Conservation (phyloP, 2,329 filamentous ascomycete genomes). For the Fusarium xylarioides region DNA sequence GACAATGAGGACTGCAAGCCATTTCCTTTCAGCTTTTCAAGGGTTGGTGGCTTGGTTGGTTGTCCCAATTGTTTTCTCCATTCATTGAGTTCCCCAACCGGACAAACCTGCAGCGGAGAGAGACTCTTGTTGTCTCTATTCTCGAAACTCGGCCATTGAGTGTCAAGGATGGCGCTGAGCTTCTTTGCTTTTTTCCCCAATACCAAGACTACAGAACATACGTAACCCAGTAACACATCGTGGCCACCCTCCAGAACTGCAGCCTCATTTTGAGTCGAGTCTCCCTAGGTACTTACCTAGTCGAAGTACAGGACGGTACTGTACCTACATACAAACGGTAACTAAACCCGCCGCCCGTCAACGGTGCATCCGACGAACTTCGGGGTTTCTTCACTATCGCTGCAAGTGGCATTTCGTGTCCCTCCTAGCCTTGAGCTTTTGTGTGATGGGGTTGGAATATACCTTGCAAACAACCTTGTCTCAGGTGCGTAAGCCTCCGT, state of each 20-base stretch:
- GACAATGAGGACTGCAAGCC: neutral
- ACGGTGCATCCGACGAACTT: constrained; percentile 26
- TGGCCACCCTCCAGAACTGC: constrained; percentile 13
- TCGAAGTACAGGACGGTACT: neutral
- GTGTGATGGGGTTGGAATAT: constrained; percentile 20
- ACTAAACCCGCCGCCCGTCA: neutral
- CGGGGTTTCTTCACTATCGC: constrained; percentile 28
- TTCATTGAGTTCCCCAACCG: neutral
- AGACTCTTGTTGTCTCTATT: neutral
- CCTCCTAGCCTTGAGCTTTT: constrained; percentile 2
- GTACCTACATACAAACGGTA: neutral
- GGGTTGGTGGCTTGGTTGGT: neutral
- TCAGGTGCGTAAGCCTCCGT: constrained; percentile 5
- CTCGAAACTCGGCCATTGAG: constrained; percentile 1
- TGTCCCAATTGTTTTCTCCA: constrained; percentile 15
- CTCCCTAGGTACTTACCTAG: neutral
- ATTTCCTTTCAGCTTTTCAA: neutral
- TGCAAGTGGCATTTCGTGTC: constrained; percentile 24
- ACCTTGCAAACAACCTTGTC: constrained; percentile 25
- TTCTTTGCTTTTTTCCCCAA: constrained; percentile 33
- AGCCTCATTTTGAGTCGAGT: constrained; percentile 17
- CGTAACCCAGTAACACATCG: constrained; percentile 6
- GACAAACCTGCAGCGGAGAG: neutral
- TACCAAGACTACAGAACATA: neutral
- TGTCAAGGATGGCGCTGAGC: neutral